Evolutionary conservation across 805 yeast species (phyloP).

Genomic region (Yarrowia keelungensis): DNA sequence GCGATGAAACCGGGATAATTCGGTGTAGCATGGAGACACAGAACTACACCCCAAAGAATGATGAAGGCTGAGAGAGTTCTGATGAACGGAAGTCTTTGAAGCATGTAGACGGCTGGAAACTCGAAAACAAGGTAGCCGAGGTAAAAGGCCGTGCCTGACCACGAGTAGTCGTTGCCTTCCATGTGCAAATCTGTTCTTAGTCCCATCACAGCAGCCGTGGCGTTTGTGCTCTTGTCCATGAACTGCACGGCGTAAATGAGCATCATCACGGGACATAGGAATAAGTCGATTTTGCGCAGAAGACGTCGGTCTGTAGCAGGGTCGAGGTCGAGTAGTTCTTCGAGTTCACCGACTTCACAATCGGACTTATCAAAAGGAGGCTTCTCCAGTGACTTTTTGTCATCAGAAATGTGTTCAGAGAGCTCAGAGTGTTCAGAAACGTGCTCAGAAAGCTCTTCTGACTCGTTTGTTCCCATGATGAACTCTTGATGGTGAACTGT

Average conservation of each 20-base stretch:
- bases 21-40: neutral
- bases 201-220: neutral
- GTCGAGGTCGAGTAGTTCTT: neutral
- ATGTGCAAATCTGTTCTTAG: neutral
- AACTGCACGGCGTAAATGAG: neutral
- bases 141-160: neutral
- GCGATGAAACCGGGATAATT: neutral
- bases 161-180: neutral
- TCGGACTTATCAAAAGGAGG: neutral
- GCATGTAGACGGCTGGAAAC: neutral
- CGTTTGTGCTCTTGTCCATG: constrained; percentile 1
- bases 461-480: too few relatives aligned
- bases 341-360: neutral
- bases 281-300: neutral
- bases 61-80: neutral
- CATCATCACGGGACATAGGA: neutral
- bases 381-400: neutral
- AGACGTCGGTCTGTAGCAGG: neutral
- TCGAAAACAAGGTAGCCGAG: neutral
- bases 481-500: too few relatives aligned
- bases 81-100: neutral
- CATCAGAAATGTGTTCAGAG: neutral
- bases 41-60: neutral
- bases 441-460: neutral
- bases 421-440: neutral